Conservation (phyloP, 768 basidiomycete genomes). For the Kwoniella bestiolae region DNA sequence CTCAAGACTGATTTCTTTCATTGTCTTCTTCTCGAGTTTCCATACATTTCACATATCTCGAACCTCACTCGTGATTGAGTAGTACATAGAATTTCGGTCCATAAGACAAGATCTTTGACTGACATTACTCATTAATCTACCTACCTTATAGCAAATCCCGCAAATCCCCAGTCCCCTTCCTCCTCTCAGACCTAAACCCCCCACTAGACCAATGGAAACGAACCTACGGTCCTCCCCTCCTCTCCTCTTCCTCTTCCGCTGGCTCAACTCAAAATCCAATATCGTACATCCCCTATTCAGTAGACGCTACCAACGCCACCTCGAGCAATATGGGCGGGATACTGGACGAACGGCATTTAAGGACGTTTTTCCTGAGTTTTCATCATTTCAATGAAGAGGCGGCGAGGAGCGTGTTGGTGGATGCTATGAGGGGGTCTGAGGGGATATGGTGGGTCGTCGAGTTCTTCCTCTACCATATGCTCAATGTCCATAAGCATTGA, state of each 20-base stretch:
- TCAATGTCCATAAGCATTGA: no score
- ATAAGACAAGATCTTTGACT: no score
- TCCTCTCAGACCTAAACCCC: conserved; percentile 51
- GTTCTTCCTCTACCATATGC: no score
- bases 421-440: conserved; percentile 50
- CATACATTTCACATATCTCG: no score
- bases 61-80: no score
- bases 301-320: conserved; percentile 45
- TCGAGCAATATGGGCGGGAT: neutral
- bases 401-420: conserved; percentile 45
- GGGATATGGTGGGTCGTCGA: conserved; percentile 47
- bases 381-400: conserved; percentile 53
- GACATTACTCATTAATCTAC: neutral
- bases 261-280: neutral
- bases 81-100: no score
- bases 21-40: no score
- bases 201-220: conserved; percentile 39
- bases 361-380: conserved; percentile 55
- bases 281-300: conserved; percentile 41
- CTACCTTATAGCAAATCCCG: conserved; percentile 28
- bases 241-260: neutral
- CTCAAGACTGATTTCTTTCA: no score
- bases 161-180: conserved; percentile 32
- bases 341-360: conserved; percentile 31
- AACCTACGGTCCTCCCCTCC: conserved; percentile 4